These are phyloP conservation scores for Aspergillus pseudoviridinutans DNA, from an alignment of 2,329 filamentous ascomycete genomes.

Conservation along the genomic window DNA sequence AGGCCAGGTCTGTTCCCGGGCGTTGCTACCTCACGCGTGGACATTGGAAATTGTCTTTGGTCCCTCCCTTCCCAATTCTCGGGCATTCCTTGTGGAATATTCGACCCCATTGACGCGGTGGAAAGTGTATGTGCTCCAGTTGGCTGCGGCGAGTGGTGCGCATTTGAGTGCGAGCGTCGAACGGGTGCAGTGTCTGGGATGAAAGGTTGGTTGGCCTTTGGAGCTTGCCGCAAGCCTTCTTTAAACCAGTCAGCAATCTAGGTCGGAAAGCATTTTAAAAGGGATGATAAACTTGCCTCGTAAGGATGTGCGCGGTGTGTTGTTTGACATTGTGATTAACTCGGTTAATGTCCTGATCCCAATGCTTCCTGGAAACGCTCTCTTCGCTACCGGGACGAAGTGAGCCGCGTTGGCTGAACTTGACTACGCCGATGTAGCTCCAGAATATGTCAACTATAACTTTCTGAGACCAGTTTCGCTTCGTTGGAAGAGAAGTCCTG, in stretches of 20 bases:
- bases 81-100: slow-evolving; percentile 26
- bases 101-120: slow-evolving; percentile 28
- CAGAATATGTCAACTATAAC: not conserved
- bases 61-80: slow-evolving; percentile 38
- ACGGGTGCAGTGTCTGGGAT: slow-evolving; percentile 36
- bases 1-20: slow-evolving; percentile 41
- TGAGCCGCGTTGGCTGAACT: not conserved
- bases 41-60: slow-evolving; percentile 35
- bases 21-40: slow-evolving; percentile 39
- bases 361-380: not conserved
- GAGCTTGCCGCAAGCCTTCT: slow-evolving; percentile 40
- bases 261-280: not conserved
- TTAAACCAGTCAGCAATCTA: slow-evolving; percentile 11
- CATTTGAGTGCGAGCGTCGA: slow-evolving; percentile 29
- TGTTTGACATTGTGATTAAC: slow-evolving; percentile 16
- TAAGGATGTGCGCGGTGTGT: slow-evolving; percentile 25
- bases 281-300: slow-evolving; percentile 18
- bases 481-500: not conserved
- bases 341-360: not conserved
- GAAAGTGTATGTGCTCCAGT: slow-evolving; percentile 20
- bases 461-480: not conserved
- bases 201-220: slow-evolving; percentile 38
- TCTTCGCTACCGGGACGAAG: not conserved
- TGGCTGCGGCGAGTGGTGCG: slow-evolving; percentile 33
- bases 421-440: not conserved